Conservation (phyloP, 1,139 yeast genomes). For the Hyphopichia khmerensis region DNA sequence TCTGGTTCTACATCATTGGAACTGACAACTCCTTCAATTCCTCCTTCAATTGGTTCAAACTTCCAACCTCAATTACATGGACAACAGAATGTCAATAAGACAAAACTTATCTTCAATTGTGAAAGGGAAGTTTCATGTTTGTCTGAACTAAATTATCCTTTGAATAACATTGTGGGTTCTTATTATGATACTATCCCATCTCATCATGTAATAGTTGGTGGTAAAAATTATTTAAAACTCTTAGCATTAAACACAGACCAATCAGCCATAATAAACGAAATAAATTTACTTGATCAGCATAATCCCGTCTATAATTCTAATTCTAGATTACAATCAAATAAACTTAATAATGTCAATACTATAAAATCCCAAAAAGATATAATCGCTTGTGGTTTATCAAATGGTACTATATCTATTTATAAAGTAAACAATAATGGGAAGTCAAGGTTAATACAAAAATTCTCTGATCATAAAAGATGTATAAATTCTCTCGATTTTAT, state of each 20-base stretch:
- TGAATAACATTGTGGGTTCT: conserved; percentile 6
- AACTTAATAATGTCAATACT: conserved; percentile 43
- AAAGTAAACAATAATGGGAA: conserved; percentile 35
- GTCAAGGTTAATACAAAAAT: conserved; percentile 41
- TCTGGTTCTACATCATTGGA: conserved; percentile 9
- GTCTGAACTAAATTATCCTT: conserved; percentile 22
- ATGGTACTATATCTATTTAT: conserved; percentile 36
- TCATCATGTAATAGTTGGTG: conserved; percentile 56
- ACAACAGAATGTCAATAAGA: conserved; percentile 6
- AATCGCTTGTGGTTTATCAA: conserved; percentile 45
- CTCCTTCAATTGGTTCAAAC: conserved; percentile 14
- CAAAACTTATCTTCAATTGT: conserved; percentile 22
- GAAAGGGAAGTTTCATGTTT: conserved; percentile 29
- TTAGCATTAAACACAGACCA: conserved; percentile 44
- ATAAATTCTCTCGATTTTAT: conserved; percentile 76
- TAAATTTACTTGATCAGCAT: conserved; percentile 48
- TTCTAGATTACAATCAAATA: conserved; percentile 28
- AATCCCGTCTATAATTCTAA: conserved; percentile 42
- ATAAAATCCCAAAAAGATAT: conserved; percentile 33
- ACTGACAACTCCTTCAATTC: conserved; percentile 14
- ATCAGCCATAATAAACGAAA: conserved; percentile 35
- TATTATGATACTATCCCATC: conserved; percentile 12
- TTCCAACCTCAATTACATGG: conserved; percentile 7
- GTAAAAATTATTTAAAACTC: conserved; percentile 55
- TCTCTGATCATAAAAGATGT: conserved; percentile 75